Base-by-base conservation (phyloP, 805 yeast species). In the Zygotorulaspora florentina region DNA sequence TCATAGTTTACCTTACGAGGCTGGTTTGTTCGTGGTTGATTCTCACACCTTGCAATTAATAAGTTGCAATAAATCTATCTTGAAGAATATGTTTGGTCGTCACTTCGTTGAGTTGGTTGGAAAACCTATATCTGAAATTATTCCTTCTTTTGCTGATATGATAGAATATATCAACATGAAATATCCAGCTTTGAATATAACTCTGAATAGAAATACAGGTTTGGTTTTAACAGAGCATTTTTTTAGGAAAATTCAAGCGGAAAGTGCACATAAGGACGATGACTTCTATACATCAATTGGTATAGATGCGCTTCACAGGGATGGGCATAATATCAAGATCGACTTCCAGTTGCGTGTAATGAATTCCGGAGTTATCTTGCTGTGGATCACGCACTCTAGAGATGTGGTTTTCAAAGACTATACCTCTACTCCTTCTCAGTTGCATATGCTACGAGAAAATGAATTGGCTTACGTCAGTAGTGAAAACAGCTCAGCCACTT, bases 371-470 rank as follows among this genome's bases (percentile, higher is more conserved):
- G 71, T 81, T 7, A 74, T 76, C 42, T 80, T 87, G 2, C 65
- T 90, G 16, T 91, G 97, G 97, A 75, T 91, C 9, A 87, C 96
- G 0, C 89, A 86, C 61, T 83, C 91, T 1, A 79, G 91, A 56
- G 68, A 64, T 46, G 66, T 61, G 20, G 64, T 61, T 3, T 60
- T 61, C 25, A 61, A 60, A 27, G 63, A 64, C 33, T 65, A 64
- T 25, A 59, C 59, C 27, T 64, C 69, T 12, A 58, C 64, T 23
- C 72, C 73, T 30, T 70, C 74, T 0, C 75, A 71, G 48, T 42
- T 71, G 44, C 60, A 63, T 8, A 69, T 70, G 50, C 55, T 71
- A 38, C 66, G 68, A 29, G 75, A 69, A 45, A 62, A 58, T 44
- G 73, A 70, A 25, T 52, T 62, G 15, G 53, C 64, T 2, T 53